phyloP scores from a whole-genome alignment of 1,139 yeast genomes.

The Hyphopichia khmerensis region DNA sequence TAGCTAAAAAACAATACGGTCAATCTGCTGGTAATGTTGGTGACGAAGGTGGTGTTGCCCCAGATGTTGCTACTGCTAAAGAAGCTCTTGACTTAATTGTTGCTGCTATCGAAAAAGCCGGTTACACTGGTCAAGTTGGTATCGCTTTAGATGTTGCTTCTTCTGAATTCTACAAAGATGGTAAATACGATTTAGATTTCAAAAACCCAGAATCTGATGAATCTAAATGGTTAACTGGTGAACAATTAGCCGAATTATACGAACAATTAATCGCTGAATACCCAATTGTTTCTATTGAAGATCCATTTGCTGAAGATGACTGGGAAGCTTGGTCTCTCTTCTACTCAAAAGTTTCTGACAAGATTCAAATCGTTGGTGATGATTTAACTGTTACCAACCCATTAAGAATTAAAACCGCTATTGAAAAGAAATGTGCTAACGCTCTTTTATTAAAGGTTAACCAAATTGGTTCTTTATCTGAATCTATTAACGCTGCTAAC shows the following conservation, averaged over 20 bases:
- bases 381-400: slow-evolving; percentile 99
- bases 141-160: slow-evolving; percentile 96
- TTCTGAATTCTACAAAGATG: slow-evolving; percentile 94
- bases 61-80: slow-evolving; percentile 86
- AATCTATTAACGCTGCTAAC: slow-evolving; percentile 90
- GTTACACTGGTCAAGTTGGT: slow-evolving; percentile 85
- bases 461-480: slow-evolving; percentile 90
- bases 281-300: slow-evolving; percentile 97
- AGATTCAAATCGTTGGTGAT: slow-evolving; percentile 90
- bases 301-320: slow-evolving; percentile 98
- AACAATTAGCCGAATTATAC: slow-evolving; percentile 82
- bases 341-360: slow-evolving; percentile 64
- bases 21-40: slow-evolving; percentile 98
- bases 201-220: slow-evolving; percentile 90
- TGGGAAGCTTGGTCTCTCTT: slow-evolving; percentile 96
- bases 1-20: slow-evolving; percentile 92
- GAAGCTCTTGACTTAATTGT: slow-evolving; percentile 93
- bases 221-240: slow-evolving; percentile 86
- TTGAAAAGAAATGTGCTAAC: slow-evolving; percentile 90
- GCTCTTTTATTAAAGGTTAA: slow-evolving; percentile 93
- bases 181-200: slow-evolving; percentile 95
- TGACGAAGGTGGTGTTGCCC: slow-evolving; percentile 99
- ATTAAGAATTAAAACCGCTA: slow-evolving; percentile 86
- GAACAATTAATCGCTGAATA: slow-evolving; percentile 73
- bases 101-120: slow-evolving; percentile 84